A percentile compares a stretch with the other conserved stretches of the same genome.
These are phyloP conservation scores for Ogataea zsoltii DNA, from an alignment of 805 yeast genomes.

Conservation along the genomic window DNA sequence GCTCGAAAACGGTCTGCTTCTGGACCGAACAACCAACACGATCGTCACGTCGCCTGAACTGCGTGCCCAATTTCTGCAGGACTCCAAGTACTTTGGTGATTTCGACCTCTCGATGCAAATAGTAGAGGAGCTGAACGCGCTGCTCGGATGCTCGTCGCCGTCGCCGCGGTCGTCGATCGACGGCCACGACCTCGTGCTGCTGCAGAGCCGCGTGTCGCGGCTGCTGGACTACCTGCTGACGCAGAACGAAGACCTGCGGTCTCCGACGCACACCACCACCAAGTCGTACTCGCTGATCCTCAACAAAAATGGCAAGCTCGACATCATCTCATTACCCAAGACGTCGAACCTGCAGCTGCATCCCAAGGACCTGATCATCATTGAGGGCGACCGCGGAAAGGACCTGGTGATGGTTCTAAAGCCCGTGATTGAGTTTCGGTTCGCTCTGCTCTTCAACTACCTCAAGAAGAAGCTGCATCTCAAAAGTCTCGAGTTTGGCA, in stretches of 20 bases:
- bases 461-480: constrained; percentile 72
- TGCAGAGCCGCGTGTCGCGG: constrained; percentile 28
- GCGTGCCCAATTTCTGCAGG: constrained; percentile 47
- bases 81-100: constrained; percentile 57
- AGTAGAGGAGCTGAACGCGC: constrained; percentile 35
- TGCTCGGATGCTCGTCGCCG: constrained; percentile 26
- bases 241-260: constrained; percentile 46
- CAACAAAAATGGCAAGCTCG: constrained; percentile 50
- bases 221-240: constrained; percentile 42
- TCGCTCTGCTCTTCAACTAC: constrained; percentile 72
- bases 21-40: constrained; percentile 47
- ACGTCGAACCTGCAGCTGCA: constrained; percentile 60
- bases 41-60: constrained; percentile 63
- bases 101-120: constrained; percentile 40
- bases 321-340: constrained; percentile 65
- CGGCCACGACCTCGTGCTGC: constrained; percentile 10
- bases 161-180: constrained; percentile 20
- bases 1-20: constrained; percentile 64
- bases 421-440: constrained; percentile 59
- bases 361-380: constrained; percentile 67
- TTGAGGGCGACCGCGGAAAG: constrained; percentile 84
- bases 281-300: constrained; percentile 38
- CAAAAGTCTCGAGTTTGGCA: constrained; percentile 46
- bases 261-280: constrained; percentile 32
- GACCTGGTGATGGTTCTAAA: constrained; percentile 74